These are phyloP conservation scores for Tetracentron sinense DNA, from an alignment of 164 flowering plant species.

Conservation along the genomic window DNA sequence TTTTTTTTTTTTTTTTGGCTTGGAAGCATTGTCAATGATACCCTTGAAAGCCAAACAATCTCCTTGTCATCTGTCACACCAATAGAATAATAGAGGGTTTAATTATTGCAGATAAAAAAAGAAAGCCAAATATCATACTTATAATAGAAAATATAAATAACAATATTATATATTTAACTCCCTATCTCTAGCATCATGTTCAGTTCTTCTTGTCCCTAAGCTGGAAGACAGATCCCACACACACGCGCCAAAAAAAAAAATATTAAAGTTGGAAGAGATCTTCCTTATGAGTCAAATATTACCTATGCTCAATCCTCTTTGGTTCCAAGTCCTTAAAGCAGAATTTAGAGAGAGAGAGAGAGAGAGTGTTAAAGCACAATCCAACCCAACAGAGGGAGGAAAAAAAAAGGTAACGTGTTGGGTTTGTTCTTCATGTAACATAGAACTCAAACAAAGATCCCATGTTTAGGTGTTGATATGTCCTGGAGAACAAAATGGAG, in stretches of 20 bases:
- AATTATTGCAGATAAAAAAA: too few relatives aligned
- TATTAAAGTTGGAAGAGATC: not conserved
- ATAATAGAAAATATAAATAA: too few relatives aligned
- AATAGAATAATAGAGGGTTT: too few relatives aligned
- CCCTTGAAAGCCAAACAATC: conserved; percentile 6
- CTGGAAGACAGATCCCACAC: too few relatives aligned
- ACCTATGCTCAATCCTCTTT: not conserved
- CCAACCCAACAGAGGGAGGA: too few relatives aligned
- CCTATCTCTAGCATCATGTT: too few relatives aligned
- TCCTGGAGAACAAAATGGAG: not conserved
- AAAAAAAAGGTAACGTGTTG: too few relatives aligned
- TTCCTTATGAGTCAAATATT: not conserved
- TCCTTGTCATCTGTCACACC: not conserved
- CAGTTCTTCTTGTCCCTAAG: too few relatives aligned
- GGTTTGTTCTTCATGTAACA: not conserved
- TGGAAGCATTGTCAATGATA: not conserved
- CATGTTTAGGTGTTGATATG: not conserved
- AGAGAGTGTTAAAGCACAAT: not conserved
- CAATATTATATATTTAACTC: too few relatives aligned
- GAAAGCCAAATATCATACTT: too few relatives aligned
- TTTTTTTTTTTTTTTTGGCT: not conserved
- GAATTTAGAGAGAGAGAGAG: too few relatives aligned
- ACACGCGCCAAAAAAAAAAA: too few relatives aligned
- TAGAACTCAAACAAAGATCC: not conserved
- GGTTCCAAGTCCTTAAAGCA: not conserved